A percentile compares a stretch with the other conserved stretches of the same genome.
Conservation (phyloP, 371 early-diverging fungal genomes). For the Lichtheimia ornata region DNA sequence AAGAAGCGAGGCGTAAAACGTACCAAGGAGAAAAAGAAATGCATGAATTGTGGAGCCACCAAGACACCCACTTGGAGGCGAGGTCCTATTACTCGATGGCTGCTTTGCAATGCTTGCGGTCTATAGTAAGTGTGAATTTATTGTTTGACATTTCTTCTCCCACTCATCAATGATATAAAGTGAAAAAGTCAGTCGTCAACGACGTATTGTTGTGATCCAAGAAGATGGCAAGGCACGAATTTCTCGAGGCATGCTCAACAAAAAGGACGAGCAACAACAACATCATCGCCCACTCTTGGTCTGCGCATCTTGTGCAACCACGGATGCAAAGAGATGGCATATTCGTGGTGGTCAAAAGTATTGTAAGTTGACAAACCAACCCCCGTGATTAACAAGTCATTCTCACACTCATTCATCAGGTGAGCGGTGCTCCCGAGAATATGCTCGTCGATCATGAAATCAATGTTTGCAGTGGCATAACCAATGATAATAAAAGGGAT, state of each 20-base stretch:
- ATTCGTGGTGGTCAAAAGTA: not conserved
- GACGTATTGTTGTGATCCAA: slow-evolving; percentile 14
- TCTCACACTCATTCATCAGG: not conserved
- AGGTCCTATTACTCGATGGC: slow-evolving; percentile 63
- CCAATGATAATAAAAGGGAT: too few relatives aligned
- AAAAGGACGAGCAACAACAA: not conserved
- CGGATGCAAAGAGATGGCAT: slow-evolving; percentile 28
- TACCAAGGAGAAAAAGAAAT: slow-evolving; percentile 39
- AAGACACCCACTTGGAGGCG: slow-evolving; percentile 96
- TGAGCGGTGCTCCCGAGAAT: too few relatives aligned
- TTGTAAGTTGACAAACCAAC: not conserved
- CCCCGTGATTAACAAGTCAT: not conserved
- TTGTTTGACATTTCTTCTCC: not conserved
- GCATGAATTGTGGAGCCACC: slow-evolving; percentile 86
- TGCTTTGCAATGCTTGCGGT: slow-evolving; percentile 96
- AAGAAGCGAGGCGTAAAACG: not conserved
- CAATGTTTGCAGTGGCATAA: too few relatives aligned
- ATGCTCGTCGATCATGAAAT: too few relatives aligned
- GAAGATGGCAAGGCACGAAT: slow-evolving; percentile 18
- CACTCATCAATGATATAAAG: slow-evolving; percentile 2
- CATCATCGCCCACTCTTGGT: not conserved
- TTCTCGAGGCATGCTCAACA: slow-evolving; percentile 5
- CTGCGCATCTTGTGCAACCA: slow-evolving; percentile 1
- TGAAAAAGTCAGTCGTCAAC: slow-evolving; percentile 16
- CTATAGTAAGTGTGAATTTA: slow-evolving; percentile 68